Evolutionary conservation across 805 yeast genomes (phyloP).

Genomic region (Nakazawaea ambrosiae): DNA sequence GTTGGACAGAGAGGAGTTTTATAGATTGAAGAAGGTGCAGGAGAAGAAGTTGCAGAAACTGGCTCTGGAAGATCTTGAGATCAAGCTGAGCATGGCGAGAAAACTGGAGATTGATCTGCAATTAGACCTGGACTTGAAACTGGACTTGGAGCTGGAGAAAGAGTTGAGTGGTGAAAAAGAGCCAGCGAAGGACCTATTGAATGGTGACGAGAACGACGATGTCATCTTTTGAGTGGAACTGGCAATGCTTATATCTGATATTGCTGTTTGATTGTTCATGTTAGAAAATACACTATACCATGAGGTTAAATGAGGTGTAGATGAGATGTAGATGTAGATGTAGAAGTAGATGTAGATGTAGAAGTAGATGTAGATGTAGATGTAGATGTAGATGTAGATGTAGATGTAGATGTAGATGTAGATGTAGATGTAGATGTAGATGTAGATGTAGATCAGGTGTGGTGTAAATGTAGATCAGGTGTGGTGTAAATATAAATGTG

Average conservation of each 20-base stretch:
- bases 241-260: too few species aligned
- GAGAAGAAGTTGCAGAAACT: conserved; percentile 84
- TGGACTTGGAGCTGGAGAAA: conserved; percentile 10
- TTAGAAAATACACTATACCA: too few species aligned
- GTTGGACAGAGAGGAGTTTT: conserved; percentile 96
- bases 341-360: too few species aligned
- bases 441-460: too few species aligned
- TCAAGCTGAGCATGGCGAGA: conserved; percentile 21
- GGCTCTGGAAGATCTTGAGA: conserved; percentile 57
- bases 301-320: too few species aligned
- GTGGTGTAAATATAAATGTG: too few species aligned
- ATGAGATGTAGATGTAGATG: too few species aligned
- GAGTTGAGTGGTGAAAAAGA: conserved; percentile 13
- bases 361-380: too few species aligned
- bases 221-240: conserved; percentile 25
- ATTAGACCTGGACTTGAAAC: not conserved
- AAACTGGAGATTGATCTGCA: not conserved
- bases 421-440: too few species aligned
- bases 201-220: conserved; percentile 29
- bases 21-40: conserved; percentile 92
- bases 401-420: too few species aligned
- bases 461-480: too few species aligned
- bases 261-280: not conserved
- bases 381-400: too few species aligned
- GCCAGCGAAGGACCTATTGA: conserved; percentile 17